Evolutionary conservation across 352 stramenopile species (phyloP), one percentile per base, ranked within the genome.

Genomic region (Phytophthora kernoviae): DNA sequence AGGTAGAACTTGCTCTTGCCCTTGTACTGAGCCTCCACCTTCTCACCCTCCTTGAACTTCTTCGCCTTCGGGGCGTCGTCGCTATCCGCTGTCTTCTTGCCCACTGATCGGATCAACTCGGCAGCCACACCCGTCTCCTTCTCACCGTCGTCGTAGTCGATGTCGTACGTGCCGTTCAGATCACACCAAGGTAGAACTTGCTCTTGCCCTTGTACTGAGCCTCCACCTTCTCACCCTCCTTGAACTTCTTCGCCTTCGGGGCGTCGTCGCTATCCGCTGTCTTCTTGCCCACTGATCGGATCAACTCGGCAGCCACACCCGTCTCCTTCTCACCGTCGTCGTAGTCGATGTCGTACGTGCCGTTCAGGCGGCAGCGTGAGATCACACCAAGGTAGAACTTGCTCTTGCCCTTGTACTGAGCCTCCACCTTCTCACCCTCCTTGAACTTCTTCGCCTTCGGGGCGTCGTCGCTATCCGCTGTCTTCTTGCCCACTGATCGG

Each of bases 331-430:
- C 50, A 37, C 50, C 50, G 37, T 57, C 50, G 14, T 57, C 50
- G 50, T 57, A 57, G 50, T 57, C 50, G 50, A 57, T 57, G 39
- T 57, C 50, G 50, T 57, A 57, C 50, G 50, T 57, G 50, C 50
- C 50, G 37, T 57, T 57, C 37, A 57, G 50, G 26, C 50, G 50
- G 50, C 50, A 57, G 37, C 50, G 50, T 4, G 50, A 57, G 50
- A 57, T 57, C 50, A 57, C 50, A 14, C 50, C 50, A 37, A 24
- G 50, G 50, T 57, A 57, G 50, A 57, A 57, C 37, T 49, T 57
- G 39, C 50, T 57, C 50, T 49, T 48, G 50, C 50, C 50, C 50
- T 57, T 57, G 50, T 49, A 57, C 50, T 57, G 50, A 45, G 50
- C 50, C 50, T 57, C 50, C 50, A 57, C 50, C 39, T 57, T 57